These are phyloP conservation scores for Stereocaulon alpinum DNA, from an alignment of 495 filamentous ascomycete species.

Conservation along the genomic window DNA sequence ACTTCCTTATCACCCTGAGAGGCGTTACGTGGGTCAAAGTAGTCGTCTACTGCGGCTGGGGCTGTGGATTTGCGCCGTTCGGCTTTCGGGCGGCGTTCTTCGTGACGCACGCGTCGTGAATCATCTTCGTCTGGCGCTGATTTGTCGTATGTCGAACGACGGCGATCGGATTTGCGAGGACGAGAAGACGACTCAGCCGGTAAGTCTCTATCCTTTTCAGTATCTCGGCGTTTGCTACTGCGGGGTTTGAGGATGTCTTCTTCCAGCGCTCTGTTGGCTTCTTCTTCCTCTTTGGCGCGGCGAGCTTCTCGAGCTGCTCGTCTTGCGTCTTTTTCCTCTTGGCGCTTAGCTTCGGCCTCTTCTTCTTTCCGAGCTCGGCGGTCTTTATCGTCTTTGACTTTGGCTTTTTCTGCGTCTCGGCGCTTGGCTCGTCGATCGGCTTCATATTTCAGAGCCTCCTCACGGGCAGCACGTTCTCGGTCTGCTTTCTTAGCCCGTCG, in stretches of 20 bases:
- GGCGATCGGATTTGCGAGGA: conserved; percentile 21
- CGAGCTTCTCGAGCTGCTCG: conserved; percentile 37
- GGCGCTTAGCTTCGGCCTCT: conserved; percentile 35
- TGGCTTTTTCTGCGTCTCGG: conserved; percentile 33
- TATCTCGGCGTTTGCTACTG: conserved; percentile 13
- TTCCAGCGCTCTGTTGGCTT: conserved; percentile 33
- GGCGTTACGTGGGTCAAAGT: conserved; percentile 33
- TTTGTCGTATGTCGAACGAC: conserved; percentile 18
- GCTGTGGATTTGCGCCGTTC: conserved; percentile 20
- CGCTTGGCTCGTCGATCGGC: conserved; percentile 36
- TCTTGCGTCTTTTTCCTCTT: conserved; percentile 37
- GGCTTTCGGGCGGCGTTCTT: conserved; percentile 19
- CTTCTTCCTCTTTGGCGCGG: conserved; percentile 35
- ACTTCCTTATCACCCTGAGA: conserved; percentile 3
- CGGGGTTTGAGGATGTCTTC: conserved; percentile 23
- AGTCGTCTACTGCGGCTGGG: conserved; percentile 28
- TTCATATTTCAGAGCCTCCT: conserved; percentile 31
- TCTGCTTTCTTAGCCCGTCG: conserved; percentile 32
- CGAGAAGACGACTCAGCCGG: conserved; percentile 16
- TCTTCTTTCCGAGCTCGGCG: conserved; percentile 38
- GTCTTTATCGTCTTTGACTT: conserved; percentile 33
- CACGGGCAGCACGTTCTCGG: conserved; percentile 31
- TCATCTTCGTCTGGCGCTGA: conserved; percentile 7
- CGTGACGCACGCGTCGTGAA: conserved; percentile 12
- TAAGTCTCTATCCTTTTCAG: conserved; percentile 11